These are phyloP conservation scores for Boletales sp. DNA, from an alignment of 768 basidiomycete species.

Conservation along the genomic window DNA sequence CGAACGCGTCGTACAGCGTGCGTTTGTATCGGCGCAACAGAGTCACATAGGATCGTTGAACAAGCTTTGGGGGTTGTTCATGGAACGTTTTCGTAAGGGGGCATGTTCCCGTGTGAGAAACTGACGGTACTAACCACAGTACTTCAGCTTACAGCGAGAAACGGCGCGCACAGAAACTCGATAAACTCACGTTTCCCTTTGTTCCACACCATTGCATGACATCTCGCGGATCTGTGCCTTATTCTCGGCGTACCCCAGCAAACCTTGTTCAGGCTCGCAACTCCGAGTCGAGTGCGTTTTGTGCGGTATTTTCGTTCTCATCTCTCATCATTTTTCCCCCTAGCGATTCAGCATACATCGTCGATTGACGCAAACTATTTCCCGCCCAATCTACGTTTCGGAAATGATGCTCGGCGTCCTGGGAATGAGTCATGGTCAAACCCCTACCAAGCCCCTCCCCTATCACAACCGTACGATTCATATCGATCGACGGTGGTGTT, in stretches of 20 bases:
- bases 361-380: constrained; percentile 30
- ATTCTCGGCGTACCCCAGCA: constrained; percentile 8
- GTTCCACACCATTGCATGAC: constrained; percentile 37
- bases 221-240: constrained; percentile 27
- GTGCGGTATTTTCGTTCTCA: neutral
- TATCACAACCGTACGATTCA: constrained; percentile 40
- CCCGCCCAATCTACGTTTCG: constrained; percentile 29
- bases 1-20: neutral
- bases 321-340: constrained; percentile 4
- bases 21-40: neutral
- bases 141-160: neutral
- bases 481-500: constrained; percentile 34
- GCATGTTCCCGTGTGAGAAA: neutral
- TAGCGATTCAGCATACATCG: constrained; percentile 21
- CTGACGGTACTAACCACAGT: neutral
- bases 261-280: constrained; percentile 40
- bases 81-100: constrained; percentile 4
- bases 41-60: neutral
- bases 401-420: constrained; percentile 25
- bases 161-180: neutral
- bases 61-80: constrained; percentile 7
- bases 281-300: constrained; percentile 35
- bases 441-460: constrained; percentile 47
- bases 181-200: neutral
- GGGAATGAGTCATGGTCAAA: constrained; percentile 41